Evolutionary conservation across 192 early-diverging fungal genomes (phyloP).

Genomic region (Entomortierella chlamydospora): DNA sequence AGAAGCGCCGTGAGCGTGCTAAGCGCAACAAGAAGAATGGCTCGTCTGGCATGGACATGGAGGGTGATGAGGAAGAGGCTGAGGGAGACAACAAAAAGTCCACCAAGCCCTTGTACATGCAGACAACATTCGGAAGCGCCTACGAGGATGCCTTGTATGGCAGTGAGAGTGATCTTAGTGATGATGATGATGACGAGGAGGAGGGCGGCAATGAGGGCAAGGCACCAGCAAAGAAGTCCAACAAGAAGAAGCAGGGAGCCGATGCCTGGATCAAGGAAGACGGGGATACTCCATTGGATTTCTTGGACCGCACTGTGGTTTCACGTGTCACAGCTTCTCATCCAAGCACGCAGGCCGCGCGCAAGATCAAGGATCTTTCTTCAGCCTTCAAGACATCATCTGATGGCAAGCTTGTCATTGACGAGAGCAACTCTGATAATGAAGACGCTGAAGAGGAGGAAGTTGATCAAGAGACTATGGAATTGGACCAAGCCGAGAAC

Average conservation of each 20-base stretch:
- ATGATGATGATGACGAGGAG: constrained; percentile 75
- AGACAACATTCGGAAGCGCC: constrained; percentile 75
- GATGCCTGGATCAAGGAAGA: constrained; percentile 76
- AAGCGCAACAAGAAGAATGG: constrained; percentile 78
- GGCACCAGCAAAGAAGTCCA: constrained; percentile 51
- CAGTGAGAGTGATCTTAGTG: constrained; percentile 90
- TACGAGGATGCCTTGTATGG: constrained; percentile 94
- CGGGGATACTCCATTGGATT: constrained; percentile 83
- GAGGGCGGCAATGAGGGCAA: constrained; percentile 26
- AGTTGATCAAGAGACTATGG: constrained; percentile 50
- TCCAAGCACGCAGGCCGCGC: constrained; percentile 46
- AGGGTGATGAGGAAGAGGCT: constrained; percentile 58
- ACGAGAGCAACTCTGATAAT: constrained; percentile 69
- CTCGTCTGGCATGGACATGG: constrained; percentile 50
- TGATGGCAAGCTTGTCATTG: constrained; percentile 87
- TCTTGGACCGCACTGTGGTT: constrained; percentile 88
- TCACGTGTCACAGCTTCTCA: constrained; percentile 64
- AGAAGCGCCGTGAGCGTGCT: constrained; percentile 86
- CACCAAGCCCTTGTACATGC: constrained; percentile 60
- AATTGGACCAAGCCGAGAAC: constrained; percentile 72
- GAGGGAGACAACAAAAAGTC: constrained; percentile 64
- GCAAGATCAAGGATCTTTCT: constrained; percentile 57
- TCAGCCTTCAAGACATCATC: constrained; percentile 71
- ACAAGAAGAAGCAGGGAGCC: constrained; percentile 52
- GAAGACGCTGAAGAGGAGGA: constrained; percentile 46